phyloP scores from a whole-genome alignment of 1,284 basidiomycete genomes.

The Apiotrichum porosum region DNA sequence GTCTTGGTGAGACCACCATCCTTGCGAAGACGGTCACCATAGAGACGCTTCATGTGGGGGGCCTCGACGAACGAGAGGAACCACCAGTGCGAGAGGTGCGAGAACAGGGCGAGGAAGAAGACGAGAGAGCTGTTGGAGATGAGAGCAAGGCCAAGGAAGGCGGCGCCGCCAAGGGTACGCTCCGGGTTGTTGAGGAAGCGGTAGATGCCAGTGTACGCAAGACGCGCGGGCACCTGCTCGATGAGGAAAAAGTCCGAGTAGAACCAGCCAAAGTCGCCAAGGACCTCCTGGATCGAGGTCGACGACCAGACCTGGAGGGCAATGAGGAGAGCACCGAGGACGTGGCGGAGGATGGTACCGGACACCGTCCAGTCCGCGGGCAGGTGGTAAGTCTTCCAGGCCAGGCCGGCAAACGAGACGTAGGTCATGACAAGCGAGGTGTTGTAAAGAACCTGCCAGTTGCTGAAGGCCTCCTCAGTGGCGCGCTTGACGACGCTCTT shows the following conservation, averaged over 20 bases:
- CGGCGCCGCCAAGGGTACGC: conserved; percentile 82
- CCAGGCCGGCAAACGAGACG: conserved; percentile 73
- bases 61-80: conserved; percentile 82
- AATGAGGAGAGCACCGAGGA: conserved; percentile 75
- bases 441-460: conserved; percentile 94
- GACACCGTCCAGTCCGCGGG: conserved; percentile 82
- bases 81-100: conserved; percentile 84
- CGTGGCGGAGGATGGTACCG: conserved; percentile 82
- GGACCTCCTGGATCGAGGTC: conserved; percentile 80
- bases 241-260: conserved; percentile 98
- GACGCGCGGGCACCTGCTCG: conserved; percentile 74
- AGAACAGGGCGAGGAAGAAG: conserved; percentile 73
- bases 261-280: conserved; percentile 94
- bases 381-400: conserved; percentile 79
- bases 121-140: conserved; percentile 87
- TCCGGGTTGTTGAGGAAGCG: conserved; percentile 96
- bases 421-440: conserved; percentile 92
- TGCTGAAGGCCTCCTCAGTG: conserved; percentile 82
- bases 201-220: conserved; percentile 96
- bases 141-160: conserved; percentile 87
- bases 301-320: conserved; percentile 89
- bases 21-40: conserved; percentile 84
- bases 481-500: conserved; percentile 58
- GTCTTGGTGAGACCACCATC: conserved; percentile 97
- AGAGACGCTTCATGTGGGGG: conserved; percentile 94